Base-by-base conservation (phyloP, 805 yeast species). In the Scheffersomyces stipitis region DNA sequence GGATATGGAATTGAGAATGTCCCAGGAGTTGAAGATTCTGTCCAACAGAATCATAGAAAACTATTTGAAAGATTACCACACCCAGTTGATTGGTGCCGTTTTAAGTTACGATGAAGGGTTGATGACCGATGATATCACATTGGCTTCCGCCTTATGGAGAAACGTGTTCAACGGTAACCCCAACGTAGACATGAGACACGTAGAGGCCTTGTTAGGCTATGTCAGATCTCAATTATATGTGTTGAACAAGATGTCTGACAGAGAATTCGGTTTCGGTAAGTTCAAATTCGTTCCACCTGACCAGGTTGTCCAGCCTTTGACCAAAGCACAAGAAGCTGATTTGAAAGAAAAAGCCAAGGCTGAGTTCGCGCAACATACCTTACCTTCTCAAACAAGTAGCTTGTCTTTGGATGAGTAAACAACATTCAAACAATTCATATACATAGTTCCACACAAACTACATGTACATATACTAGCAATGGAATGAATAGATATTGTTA, bases 51-150 rank as follows among this genome's bases (percentile, higher is more conserved):
- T 88, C 33, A 84, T 89, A 37, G 95, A 87, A 51, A 81, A 81
- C 17, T 88, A 90, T 63, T 72, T 89, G 66, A 88, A 88, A 59
- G 96, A 89, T 56, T 90, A 86, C 64, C 87, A 90, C 53, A 73
- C 88, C 12, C 98, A 91, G 66, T 69, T 93, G 51, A 77, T 91
- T 59, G 99, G 99, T 31, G 74, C 85, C 28, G 83, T 90, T 2
- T 79, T 89, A 51, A 83, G 96, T 1, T 90, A 90, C 54, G 99
- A 93, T 64, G 98, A 93, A 64, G 97, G 91, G 0, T 73, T 93
- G 34, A 77, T 76, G 42, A 78, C 87, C 17, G 86, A 86, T 42
- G 96, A 88, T 61, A 75, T 81, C 15, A 81, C 87, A 1, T 62
- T 86, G 38, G 93, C 90, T 2, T 76, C 81, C 20, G 91, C 95